phyloP scores from a whole-genome alignment of 2,329 filamentous ascomycete genomes.

The Parastagonospora avenae region DNA sequence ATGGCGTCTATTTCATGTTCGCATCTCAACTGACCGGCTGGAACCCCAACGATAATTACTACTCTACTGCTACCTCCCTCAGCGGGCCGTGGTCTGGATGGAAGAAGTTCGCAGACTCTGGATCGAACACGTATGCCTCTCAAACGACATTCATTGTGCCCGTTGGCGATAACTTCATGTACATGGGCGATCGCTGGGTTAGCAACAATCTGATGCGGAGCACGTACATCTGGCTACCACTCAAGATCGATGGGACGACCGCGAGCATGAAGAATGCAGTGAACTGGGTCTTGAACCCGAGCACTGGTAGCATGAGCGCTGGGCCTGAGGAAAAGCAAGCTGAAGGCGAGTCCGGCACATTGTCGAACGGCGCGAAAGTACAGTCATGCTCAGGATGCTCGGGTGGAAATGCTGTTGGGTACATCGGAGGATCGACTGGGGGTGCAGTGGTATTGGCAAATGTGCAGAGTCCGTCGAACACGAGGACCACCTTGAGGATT shows the following conservation, averaged over 20 bases:
- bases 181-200: slow-evolving; percentile 72
- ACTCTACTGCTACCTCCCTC: slow-evolving; percentile 63
- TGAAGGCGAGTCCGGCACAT: slow-evolving; percentile 58
- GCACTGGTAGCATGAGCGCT: slow-evolving; percentile 51
- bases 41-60: slow-evolving; percentile 69
- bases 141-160: slow-evolving; percentile 66
- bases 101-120: slow-evolving; percentile 62
- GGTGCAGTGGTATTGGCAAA: slow-evolving; percentile 58
- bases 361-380: slow-evolving; percentile 53
- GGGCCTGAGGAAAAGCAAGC: slow-evolving; percentile 55
- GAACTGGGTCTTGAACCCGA: slow-evolving; percentile 59
- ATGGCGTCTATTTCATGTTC: slow-evolving; percentile 68
- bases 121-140: slow-evolving; percentile 63
- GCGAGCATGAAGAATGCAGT: slow-evolving; percentile 58
- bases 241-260: slow-evolving; percentile 58
- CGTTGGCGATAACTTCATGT: slow-evolving; percentile 56
- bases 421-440: slow-evolving; percentile 48
- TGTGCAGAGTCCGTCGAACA: slow-evolving; percentile 52
- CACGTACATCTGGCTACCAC: slow-evolving; percentile 69
- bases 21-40: slow-evolving; percentile 57
- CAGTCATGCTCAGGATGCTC: slow-evolving; percentile 61
- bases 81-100: slow-evolving; percentile 66
- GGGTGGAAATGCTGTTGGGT: slow-evolving; percentile 57
- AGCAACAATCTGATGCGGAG: slow-evolving; percentile 63
- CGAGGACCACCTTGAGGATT: slow-evolving; percentile 59